Evolutionary conservation across 2,329 filamentous ascomycete species (phyloP), one percentile per base, ranked within the genome.

Genomic region (Setomelanomma holmii): DNA sequence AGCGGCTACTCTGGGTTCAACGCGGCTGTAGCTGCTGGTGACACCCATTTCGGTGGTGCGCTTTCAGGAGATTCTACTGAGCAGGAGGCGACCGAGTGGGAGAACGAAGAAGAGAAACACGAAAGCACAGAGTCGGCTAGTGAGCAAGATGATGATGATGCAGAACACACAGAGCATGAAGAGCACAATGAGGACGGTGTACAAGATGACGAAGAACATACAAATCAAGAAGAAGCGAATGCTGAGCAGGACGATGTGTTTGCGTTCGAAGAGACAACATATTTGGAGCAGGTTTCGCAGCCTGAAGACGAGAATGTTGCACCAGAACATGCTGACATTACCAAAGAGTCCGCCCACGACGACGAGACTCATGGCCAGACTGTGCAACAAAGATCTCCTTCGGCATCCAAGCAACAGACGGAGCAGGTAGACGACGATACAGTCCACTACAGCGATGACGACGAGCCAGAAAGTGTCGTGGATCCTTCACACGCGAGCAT

Each of bases 1-100:
- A 83, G 84, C 68, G 85, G 85, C 11, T 76, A 85, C 49, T 81
- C 82, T 1, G 75, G 81, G 23, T 72, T 85, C 20, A 51, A 63
- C 11, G 63, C 69, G 33, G 63, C 63, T 12, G 60, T 72, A 8
- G 55, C 59, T 48, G 56, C 66, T 43, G 67, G 67, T 14, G 58
- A 69, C 36, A 69, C 66, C 4, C 58, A 60, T 21, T 71, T 72
- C 48, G 63, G 47, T 36, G 56, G 58, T 7, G 42, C 56, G 3
- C 49, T 51, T 16, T 56, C 61, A 14, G 50, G 54, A 30, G 43
- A 61, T n/a, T 55, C 65, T 3, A 62, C 57, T 20, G 63, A 65
- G 33, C 47, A 63, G 24, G 53, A 61, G 8, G 41, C 38, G 43
- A 56, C 57, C 12, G 61, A 67, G 16, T 68, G 63, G 64, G 65